Evolutionary conservation across 257 asterid species (phyloP), one percentile per base, ranked within the genome.

Genomic region (Datura wrightii): DNA sequence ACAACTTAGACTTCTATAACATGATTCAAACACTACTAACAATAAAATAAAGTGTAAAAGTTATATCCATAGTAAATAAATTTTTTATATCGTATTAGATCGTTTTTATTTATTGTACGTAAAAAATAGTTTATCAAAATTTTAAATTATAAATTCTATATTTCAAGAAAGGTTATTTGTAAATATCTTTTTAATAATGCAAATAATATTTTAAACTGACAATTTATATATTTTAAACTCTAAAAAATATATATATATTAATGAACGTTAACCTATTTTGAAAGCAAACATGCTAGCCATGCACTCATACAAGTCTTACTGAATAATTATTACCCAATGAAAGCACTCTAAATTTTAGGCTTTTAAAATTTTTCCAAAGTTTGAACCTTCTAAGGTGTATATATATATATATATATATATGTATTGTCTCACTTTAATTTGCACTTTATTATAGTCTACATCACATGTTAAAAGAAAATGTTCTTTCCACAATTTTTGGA

Each of bases 1-100:
- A 84, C 87, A 63, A 66, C 16, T 83, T 86, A 58, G 86, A 86
- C 84, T 87, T 85, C 85, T 86, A 81, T 50, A 76, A 50, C 81
- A 76, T 76, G 11, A 76, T 76, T 50, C 44, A 83, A 63, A 82
- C 82, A 84, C 81, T 87, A 88, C 80, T 80, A 74, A 83, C 82
- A 46, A 18, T 58, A 46, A 3, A n/a, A 10, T 3, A 48, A 72
- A n/a, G 24, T 56, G 1, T 1, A 18, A 56, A n/a, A n/a, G n/a
- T n/a, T n/a, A n/a, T n/a, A n/a, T n/a, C n/a, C n/a, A n/a, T n/a
- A n/a, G n/a, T n/a, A n/a, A n/a, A n/a, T n/a, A n/a, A n/a, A n/a
- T n/a, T n/a, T n/a, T n/a, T n/a, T n/a, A n/a, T n/a, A n/a, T n/a
- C n/a, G n/a, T 39, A 39, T 39, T 18, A 10, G 2, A 63, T 63